Conservation (phyloP, 1,284 basidiomycete genomes). For the Ustilago lituana region DNA sequence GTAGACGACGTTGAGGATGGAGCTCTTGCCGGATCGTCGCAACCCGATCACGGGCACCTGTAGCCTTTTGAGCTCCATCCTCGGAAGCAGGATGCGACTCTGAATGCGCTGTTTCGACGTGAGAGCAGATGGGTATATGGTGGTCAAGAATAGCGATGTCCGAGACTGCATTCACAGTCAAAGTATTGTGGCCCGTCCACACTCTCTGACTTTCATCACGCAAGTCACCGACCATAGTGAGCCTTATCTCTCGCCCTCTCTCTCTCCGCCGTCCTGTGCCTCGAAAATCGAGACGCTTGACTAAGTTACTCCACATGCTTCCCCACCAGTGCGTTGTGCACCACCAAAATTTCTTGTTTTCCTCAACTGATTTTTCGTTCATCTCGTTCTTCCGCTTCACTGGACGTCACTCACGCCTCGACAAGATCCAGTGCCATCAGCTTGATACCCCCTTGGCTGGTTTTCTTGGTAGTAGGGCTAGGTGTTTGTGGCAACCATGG, state of each 20-base stretch:
- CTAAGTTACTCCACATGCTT: constrained; percentile 11
- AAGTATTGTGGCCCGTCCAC: no score
- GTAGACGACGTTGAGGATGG: constrained; percentile 89
- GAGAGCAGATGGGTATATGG: no score
- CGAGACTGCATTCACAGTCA: no score
- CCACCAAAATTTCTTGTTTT: neutral
- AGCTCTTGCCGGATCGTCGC: constrained; percentile 81
- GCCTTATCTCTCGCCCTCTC: no score
- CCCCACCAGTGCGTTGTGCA: neutral
- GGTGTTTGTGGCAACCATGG: constrained; percentile 4
- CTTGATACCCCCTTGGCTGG: no score
- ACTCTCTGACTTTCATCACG: no score
- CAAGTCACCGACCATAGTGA: no score
- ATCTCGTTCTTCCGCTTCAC: neutral
- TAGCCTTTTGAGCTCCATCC: constrained; percentile 33
- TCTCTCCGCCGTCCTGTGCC: neutral
- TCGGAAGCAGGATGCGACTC: no score
- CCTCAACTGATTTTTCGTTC: constrained; percentile 4
- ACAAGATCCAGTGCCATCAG: neutral
- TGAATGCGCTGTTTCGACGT: no score
- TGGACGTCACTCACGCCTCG: no score
- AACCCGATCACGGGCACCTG: constrained; percentile 48
- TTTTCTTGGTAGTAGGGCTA: no score
- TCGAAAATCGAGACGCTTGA: constrained; percentile 14
- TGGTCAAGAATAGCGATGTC: no score